Evolutionary conservation across 495 filamentous ascomycete genomes (phyloP), one percentile per base, ranked within the genome.

Genomic region (Penicillium odoratum): DNA sequence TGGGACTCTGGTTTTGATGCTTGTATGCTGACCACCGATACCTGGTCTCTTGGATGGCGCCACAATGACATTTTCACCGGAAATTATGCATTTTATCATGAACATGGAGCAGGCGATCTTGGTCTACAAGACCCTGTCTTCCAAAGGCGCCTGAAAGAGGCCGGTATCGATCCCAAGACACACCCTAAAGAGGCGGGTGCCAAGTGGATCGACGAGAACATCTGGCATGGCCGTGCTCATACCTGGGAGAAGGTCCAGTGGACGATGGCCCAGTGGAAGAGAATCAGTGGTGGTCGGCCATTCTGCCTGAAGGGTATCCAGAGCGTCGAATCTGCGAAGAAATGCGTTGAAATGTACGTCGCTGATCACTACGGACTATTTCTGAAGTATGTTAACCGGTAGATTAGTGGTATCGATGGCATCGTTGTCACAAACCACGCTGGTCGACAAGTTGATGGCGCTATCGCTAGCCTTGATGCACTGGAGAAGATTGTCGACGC

Each of bases 51-150:
- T 1, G 86, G 78, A 7, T 89, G 85, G 85, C 79, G 86, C 7
- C 84, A 86, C 61, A 75, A 85, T 63, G 84, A 88, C 57, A 76
- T 83, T 15, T 68, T 71, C 4, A 77, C 69, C 0, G 75, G 73
- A 13, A 87, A 88, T 62, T 87, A 88, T 62, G 83, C 86, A 7
- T 88, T 88, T 64, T 87, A 87, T 59, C 74, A 73, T 47, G 82
- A 78, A 3, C 69, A 75, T 18, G 83, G 83, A 16, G 82, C 81
- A 0, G 33, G 33, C 13, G 56, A 84, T 31, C 56, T 88, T 7
- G 86, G 84, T 0, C 73, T 88, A 0, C 58, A 64, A 5, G 85
- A 88, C 56, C 80, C 82, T 0, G 83, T 84, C 0, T 88, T 88
- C 57, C 72, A 75, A 61, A 76, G 76, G 51, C 70, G 81, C 5